Evolutionary conservation across 108 stramenopile species (phyloP).

Genomic region (Skeletonema costatum): DNA sequence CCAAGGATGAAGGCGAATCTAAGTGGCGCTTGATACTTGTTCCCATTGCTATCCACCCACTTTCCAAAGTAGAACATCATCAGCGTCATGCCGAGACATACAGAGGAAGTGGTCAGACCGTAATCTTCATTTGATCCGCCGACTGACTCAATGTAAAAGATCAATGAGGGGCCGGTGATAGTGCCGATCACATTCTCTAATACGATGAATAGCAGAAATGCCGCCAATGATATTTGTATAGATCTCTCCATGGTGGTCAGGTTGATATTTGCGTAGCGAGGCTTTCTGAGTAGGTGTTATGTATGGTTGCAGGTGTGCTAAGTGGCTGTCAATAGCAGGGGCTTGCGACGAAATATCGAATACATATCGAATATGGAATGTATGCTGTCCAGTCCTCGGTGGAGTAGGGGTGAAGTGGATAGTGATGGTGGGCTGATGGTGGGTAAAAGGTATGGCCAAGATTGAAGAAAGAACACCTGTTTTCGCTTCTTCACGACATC

Average conservation of each 20-base stretch:
- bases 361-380: too few relatives aligned
- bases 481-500: too few relatives aligned
- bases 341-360: too few relatives aligned
- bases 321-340: too few relatives aligned
- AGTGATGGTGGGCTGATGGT: too few relatives aligned
- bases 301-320: too few relatives aligned
- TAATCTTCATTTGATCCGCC: conserved; percentile 33
- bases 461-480: too few relatives aligned
- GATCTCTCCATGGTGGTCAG: not conserved
- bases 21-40: conserved; percentile 24
- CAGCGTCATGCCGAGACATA: conserved; percentile 1
- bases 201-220: not conserved
- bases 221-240: not conserved
- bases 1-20: conserved; percentile 2
- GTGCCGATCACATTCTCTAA: not conserved
- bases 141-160: conserved; percentile 22
- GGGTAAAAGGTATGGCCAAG: too few relatives aligned
- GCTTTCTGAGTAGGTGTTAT: too few relatives aligned
- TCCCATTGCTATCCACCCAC: conserved; percentile 26
- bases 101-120: conserved; percentile 12
- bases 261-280: too few relatives aligned
- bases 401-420: too few relatives aligned
- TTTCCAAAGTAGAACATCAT: conserved; percentile 11
- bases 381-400: too few relatives aligned
- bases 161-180: conserved; percentile 17